Base-by-base conservation (phyloP, 352 stramenopile genomes). In the Phytopythium sindhum region DNA sequence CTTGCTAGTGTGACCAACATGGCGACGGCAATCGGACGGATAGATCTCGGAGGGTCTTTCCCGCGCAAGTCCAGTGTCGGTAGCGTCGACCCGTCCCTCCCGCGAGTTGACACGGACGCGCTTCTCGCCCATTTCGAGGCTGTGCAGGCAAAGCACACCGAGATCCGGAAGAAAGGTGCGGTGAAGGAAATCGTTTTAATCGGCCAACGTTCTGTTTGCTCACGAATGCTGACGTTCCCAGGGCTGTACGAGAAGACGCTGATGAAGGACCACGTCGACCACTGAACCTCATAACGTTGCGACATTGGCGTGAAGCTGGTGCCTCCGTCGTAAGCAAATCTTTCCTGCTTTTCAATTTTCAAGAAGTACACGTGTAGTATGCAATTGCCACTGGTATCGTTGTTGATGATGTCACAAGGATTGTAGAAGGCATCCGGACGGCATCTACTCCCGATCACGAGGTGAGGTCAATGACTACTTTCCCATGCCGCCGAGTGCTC, bases 1-100 rank as follows among this genome's bases (percentile, higher is more conserved):
- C 70, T 96, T 15, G 86, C 87, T 23, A 93, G 84, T 61, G 86
- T 96, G 28, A 96, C 88, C 28, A 93, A 88, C 66, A 96, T 96
- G 88, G 82, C 88, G 23, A 95, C 84, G 21, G 80, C 86, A 4
- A 94, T 96, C 39, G 85, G 78, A 15, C 80, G 79, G 65, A 89
- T 91, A 74, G 81, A 89, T 60, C 72, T 89, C n/a, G 75, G 68
- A 42, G 68, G 41, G 9, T 29, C 67, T 1, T 58, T 74, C 24
- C 66, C 68, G 9, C 65, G 59, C n/a, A 66, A 66, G 17, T 60
- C 66, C 24, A 57, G 58, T 14, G 4, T 62, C 33, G 29, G 44
- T 15, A 63, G 35, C 56, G 66, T 64, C 35, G 57, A 56, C 39
- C 39, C 63, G 26, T 35, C 54, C 8, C 33, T 56, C 35, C 64